Percentiles rank a stretch among this genome's conserved stretches.
Evolutionary conservation across 352 stramenopile genomes (phyloP).

Genomic region (Pythium vanterpoolii): DNA sequence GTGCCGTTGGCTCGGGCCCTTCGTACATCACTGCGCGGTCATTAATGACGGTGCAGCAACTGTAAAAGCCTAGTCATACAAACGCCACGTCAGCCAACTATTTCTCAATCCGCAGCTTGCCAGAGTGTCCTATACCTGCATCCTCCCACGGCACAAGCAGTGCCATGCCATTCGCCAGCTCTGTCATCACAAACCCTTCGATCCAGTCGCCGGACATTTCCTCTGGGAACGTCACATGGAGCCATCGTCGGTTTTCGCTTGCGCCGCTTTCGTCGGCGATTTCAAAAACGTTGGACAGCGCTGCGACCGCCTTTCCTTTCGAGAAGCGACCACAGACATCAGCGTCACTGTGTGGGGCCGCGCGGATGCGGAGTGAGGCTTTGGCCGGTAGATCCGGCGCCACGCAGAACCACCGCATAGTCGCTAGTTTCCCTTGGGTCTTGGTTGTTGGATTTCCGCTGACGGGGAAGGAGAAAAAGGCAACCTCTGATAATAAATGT

Average conservation of each 20-base stretch:
- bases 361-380: slow-evolving; percentile 62
- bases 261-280: slow-evolving; percentile 17
- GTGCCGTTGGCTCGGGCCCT: slow-evolving; percentile 23
- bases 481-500: not conserved
- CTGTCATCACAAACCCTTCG: slow-evolving; percentile 54
- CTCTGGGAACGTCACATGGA: slow-evolving; percentile 48
- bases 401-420: slow-evolving; percentile 75
- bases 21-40: slow-evolving; percentile 38
- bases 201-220: slow-evolving; percentile 24
- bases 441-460: not conserved
- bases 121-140: slow-evolving; percentile 15
- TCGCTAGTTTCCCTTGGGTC: slow-evolving; percentile 1
- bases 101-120: not conserved
- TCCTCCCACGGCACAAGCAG: slow-evolving; percentile 55
- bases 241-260: slow-evolving; percentile 33
- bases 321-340: slow-evolving; percentile 36
- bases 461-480: not conserved
- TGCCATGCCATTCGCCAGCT: slow-evolving; percentile 35
- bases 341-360: slow-evolving; percentile 43
- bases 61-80: slow-evolving; percentile 27
- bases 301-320: slow-evolving; percentile 48
- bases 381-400: slow-evolving; percentile 49
- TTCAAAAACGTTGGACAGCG: slow-evolving; percentile 34
- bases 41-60: slow-evolving; percentile 42
- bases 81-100: not conserved